Conservation (phyloP, 768 basidiomycete species). For the Gelatoporia subvermispora region DNA sequence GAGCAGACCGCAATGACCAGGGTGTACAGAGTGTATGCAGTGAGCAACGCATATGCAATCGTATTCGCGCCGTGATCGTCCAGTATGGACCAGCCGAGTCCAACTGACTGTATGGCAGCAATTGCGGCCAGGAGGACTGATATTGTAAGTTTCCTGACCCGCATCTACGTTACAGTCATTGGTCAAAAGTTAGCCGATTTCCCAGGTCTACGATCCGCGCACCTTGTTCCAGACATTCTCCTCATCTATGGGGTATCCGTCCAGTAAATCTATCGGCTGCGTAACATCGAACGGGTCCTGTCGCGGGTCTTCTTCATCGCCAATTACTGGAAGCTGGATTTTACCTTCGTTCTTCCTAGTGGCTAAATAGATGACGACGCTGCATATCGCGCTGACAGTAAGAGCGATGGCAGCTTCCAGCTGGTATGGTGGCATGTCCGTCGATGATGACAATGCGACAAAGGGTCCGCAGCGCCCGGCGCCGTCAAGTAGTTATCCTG, state of each 20-base stretch:
- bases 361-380: conserved; percentile 39
- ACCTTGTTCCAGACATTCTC: conserved; percentile 57
- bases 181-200: background rate
- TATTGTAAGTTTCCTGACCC: conserved; percentile 51
- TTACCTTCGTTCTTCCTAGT: conserved; percentile 41
- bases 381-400: conserved; percentile 37
- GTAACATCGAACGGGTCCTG: conserved; percentile 70
- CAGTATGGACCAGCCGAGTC: conserved; percentile 50
- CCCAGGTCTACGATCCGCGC: conserved; percentile 13
- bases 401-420: conserved; percentile 48
- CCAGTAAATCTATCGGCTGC: conserved; percentile 60
- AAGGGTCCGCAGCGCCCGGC: no score
- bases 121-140: conserved; percentile 41
- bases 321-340: conserved; percentile 38
- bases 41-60: conserved; percentile 39
- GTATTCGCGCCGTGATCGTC: conserved; percentile 24
- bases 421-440: conserved; percentile 56
- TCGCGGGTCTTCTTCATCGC: conserved; percentile 16
- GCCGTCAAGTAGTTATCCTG: no score
- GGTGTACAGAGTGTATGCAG: conserved; percentile 55
- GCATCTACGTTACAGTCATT: conserved; percentile 47
- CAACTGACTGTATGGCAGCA: conserved; percentile 45
- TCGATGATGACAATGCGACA: background rate
- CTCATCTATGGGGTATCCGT: conserved; percentile 63
- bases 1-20: conserved; percentile 48